Evolutionary conservation across 345 rosid species (phyloP).

Genomic region (Melaleuca alternifolia): DNA sequence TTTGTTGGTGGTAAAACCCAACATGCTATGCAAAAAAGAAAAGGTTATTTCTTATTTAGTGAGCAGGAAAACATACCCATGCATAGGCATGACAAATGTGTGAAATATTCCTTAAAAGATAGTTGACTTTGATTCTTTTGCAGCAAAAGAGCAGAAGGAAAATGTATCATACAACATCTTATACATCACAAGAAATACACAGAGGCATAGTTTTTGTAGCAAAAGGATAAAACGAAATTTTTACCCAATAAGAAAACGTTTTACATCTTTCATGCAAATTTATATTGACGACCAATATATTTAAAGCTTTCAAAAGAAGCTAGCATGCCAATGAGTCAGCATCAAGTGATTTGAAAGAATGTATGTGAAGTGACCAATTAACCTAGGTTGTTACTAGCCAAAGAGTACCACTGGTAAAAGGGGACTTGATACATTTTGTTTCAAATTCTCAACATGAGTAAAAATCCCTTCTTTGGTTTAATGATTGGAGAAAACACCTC

Average conservation of each 20-base stretch:
- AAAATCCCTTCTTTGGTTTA: not conserved
- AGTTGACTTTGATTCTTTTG: not conserved
- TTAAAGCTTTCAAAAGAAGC: not conserved
- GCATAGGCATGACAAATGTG: not conserved
- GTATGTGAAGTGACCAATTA: not conserved
- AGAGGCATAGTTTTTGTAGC: not conserved
- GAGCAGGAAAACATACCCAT: not conserved
- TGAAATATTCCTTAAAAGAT: not conserved
- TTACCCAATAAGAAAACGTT: not conserved
- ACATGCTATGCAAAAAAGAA: not conserved
- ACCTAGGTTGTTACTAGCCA: not conserved
- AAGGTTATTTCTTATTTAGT: not conserved
- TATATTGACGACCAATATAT: not conserved
- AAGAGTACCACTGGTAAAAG: not conserved
- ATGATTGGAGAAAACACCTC: not conserved
- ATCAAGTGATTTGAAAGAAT: not conserved
- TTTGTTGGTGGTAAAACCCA: not conserved
- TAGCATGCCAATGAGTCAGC: not conserved
- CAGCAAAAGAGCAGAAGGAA: not conserved
- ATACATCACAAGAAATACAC: not conserved
- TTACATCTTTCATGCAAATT: not conserved
- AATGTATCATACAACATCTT: not conserved
- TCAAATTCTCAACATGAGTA: not conserved
- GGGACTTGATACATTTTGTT: not conserved
- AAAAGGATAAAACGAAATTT: not conserved